phyloP scores from a whole-genome alignment of 2,329 filamentous ascomycete species.

The Cordyceps cicadae region DNA sequence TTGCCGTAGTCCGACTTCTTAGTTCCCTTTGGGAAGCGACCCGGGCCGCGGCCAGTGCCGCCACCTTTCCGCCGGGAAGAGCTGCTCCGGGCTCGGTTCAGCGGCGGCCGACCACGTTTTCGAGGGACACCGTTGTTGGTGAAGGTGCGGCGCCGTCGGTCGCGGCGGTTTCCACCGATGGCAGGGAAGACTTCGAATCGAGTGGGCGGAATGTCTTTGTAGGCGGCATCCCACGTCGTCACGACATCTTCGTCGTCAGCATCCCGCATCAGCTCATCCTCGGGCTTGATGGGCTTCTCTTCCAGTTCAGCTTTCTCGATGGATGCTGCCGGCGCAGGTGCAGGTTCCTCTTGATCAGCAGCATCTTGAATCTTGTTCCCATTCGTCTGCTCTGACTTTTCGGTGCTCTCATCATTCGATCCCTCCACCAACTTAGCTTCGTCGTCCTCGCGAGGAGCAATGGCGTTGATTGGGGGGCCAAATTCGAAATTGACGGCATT shows the following conservation, averaged over 20 bases:
- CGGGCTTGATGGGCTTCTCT: constrained; percentile 23
- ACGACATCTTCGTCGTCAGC: constrained; percentile 23
- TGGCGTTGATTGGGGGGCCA: constrained; percentile 71
- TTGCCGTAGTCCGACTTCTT: constrained; percentile 63
- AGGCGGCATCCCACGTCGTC: constrained; percentile 37
- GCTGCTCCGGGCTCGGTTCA: constrained; percentile 23
- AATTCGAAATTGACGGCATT: constrained; percentile 77
- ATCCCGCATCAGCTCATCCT: constrained; percentile 22
- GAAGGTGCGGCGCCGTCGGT: constrained; percentile 33
- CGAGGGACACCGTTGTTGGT: neutral
- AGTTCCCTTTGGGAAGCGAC: constrained; percentile 59
- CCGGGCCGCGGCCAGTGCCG: constrained; percentile 56
- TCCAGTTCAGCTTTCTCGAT: constrained; percentile 22
- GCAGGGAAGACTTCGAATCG: constrained; percentile 75
- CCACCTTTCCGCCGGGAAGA: constrained; percentile 47
- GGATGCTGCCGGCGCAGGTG: neutral
- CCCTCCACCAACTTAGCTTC: constrained; percentile 35
- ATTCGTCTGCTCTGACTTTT: constrained; percentile 18
- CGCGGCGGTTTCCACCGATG: constrained; percentile 40
- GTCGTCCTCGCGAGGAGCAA: constrained; percentile 77
- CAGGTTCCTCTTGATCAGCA: constrained; percentile 1
- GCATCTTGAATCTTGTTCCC: constrained; percentile 12
- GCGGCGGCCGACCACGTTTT: constrained; percentile 26
- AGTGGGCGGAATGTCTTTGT: constrained; percentile 54
- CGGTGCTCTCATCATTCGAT: constrained; percentile 14